phyloP scores from a whole-genome alignment of 2,329 filamentous ascomycete genomes.

The Penicillium sp. region DNA sequence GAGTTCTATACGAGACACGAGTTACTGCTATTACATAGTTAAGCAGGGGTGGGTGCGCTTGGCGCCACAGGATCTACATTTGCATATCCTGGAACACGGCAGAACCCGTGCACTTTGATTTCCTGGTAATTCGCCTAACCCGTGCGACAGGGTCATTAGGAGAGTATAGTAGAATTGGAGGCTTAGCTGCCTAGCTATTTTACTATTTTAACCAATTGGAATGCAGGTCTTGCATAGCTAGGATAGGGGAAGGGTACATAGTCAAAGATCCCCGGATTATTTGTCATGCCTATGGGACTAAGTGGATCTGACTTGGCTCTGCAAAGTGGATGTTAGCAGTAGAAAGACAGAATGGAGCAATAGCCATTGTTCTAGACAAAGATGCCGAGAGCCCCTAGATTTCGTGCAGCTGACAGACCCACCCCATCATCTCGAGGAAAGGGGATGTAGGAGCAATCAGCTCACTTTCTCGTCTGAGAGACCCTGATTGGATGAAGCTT shows the following conservation, averaged over 20 bases:
- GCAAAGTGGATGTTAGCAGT: not conserved
- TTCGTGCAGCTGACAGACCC: conserved; percentile 18
- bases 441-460: conserved; percentile 13
- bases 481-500: conserved; percentile 11
- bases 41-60: conserved; percentile 5
- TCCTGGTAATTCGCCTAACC: not conserved
- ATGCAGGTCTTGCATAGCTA: not conserved
- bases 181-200: not conserved
- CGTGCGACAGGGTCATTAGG: not conserved
- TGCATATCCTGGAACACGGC: conserved; percentile 19
- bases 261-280: not conserved
- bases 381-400: conserved; percentile 7
- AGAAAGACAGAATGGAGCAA: not conserved
- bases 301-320: not conserved
- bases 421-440: conserved; percentile 14
- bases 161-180: not conserved
- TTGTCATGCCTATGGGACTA: not conserved
- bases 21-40: not conserved
- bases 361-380: not conserved
- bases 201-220: not conserved
- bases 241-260: not conserved
- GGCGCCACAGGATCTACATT: conserved; percentile 12
- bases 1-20: not conserved
- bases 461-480: conserved; percentile 15
- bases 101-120: conserved; percentile 8